Evolutionary conservation across 306 rosid genomes (phyloP).

Genomic region (Fragaria iinumae): DNA sequence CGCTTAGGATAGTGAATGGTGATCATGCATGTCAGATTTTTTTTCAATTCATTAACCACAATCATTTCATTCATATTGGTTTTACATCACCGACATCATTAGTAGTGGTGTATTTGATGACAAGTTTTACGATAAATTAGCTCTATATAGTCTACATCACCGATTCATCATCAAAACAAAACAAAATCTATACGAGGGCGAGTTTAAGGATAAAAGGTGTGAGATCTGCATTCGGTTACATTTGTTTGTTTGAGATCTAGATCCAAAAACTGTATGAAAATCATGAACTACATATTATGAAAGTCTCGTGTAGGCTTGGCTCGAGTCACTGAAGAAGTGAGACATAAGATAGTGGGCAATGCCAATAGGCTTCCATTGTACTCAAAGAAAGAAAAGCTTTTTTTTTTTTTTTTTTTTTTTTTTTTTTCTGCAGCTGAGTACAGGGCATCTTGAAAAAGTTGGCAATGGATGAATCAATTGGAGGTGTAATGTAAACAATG

Average conservation of each 20-base stretch:
- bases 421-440: background rate
- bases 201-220: background rate
- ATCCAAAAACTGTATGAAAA: background rate
- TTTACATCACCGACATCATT: background rate
- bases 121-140: too few relatives aligned
- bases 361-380: background rate
- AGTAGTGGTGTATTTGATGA: too few relatives aligned
- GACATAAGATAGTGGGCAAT: slow-evolving; percentile 35
- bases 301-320: background rate
- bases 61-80: background rate
- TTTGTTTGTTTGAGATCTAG: slow-evolving; percentile 12
- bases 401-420: background rate
- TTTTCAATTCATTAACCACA: too few relatives aligned
- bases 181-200: background rate
- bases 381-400: slow-evolving; percentile 3
- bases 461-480: background rate
- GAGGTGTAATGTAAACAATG: background rate
- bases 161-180: background rate
- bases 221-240: slow-evolving; percentile 10
- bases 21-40: background rate
- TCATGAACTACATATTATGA: background rate
- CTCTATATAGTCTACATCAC: background rate
- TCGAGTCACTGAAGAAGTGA: slow-evolving; percentile 1
- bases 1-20: too few relatives aligned
- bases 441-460: background rate